phyloP scores from a whole-genome alignment of 176 grass and related monocot species.

The Ensete glaucum region DNA sequence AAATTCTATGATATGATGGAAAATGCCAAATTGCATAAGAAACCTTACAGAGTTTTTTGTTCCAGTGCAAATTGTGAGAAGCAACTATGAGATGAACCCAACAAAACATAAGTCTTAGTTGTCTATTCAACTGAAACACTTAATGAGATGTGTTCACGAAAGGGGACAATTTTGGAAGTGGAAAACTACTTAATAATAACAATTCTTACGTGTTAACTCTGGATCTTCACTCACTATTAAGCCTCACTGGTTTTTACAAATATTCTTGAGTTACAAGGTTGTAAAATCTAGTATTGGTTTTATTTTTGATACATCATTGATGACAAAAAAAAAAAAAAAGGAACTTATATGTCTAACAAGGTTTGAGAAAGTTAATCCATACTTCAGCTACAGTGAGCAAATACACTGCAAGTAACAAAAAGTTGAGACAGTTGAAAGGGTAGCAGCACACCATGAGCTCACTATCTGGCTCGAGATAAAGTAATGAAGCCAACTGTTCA shows the following conservation, averaged over 20 bases:
- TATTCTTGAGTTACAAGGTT: no score
- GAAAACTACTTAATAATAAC: not conserved
- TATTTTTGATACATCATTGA: not conserved
- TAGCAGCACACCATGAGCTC: slow-evolving; percentile 77
- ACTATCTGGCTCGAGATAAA: slow-evolving; percentile 86
- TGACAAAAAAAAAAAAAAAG: not conserved
- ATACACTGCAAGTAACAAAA: not conserved
- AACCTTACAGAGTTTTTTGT: no score
- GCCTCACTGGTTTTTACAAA: no score
- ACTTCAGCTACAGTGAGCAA: not conserved
- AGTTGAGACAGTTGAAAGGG: slow-evolving; percentile 19
- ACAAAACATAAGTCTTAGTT: no score
- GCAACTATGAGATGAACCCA: no score
- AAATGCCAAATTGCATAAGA: no score
- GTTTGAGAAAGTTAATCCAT: not conserved
- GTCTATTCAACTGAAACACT: no score
- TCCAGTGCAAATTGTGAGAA: no score
- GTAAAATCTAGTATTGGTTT: not conserved
- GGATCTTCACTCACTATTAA: not conserved
- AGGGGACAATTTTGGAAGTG: no score
- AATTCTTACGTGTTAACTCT: not conserved
- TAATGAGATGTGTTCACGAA: no score
- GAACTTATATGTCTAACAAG: not conserved
- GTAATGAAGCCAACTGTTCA: slow-evolving; percentile 83
- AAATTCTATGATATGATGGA: no score